Evolutionary conservation across 495 filamentous ascomycete species (phyloP), one percentile per base, ranked within the genome.

Genomic region (Penicillium salamii): DNA sequence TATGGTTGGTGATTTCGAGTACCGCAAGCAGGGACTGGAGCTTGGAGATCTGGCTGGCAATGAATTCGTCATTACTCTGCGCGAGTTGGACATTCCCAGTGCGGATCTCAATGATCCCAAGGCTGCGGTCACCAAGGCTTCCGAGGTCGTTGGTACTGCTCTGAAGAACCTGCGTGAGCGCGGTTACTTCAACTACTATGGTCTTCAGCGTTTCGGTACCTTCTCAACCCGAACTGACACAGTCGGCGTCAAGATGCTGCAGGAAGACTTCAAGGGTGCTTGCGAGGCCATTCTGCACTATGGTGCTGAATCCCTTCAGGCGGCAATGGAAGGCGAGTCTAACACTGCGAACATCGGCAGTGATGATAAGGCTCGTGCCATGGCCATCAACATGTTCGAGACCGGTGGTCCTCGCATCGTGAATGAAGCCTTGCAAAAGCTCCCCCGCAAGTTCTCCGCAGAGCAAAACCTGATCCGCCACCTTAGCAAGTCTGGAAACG

Each of bases 171-270:
- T 91, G 7, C 66, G 68, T 42, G 64, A 79, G 36, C 71, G 81
- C 12, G 93, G 93, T 0, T 98, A 95, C 69, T 82, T 97, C 65
- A 97, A 98, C 66, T 97, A 97, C 72, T 98, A 87, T 51, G 93
- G 93, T 12, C 80, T 97, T 2, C 93, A 98, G 69, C 83, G 93
- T 11, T 98, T 98, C 56, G 93, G 93, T 19, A 87, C 89, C 3
- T 91, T 90, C 65, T 67, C 78, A 3, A 86, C 85, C 5, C 82
- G 89, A 4, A 97, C 93, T 1, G 87, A 96, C 54, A 78, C 79
- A 1, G 66, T 96, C 11, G 93, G 93, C 28, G 76, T 88, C 59
- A 87, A 87, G 61, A 87, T 98, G 44, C 80, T 98, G 1, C 79
- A 88, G 57, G 82, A 78, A 11, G 82, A 96, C 53, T 91, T 87